phyloP scores from a whole-genome alignment of 495 filamentous ascomycete genomes.

The Aspergillus incahuasiensis region DNA sequence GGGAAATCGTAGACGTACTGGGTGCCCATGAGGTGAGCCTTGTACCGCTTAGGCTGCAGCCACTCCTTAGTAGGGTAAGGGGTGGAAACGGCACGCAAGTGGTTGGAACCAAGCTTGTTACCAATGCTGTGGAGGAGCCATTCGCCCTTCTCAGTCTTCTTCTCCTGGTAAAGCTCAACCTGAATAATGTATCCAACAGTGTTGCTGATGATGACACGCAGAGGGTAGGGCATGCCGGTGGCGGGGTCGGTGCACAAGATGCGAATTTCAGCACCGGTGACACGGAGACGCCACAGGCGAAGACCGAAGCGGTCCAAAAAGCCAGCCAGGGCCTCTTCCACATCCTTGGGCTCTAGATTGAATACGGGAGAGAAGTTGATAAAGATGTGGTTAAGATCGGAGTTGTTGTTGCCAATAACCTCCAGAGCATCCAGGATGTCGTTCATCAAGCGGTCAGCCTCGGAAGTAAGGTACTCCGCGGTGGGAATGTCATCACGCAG shows the following conservation, averaged over 20 bases:
- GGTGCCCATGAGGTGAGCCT: constrained; percentile 97
- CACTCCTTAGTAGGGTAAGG: constrained; percentile 98
- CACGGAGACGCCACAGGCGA: constrained; percentile 91
- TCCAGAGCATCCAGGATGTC: constrained; percentile 97
- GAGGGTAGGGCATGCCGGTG: constrained; percentile 82
- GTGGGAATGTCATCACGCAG: constrained; percentile 96
- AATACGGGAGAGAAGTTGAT: constrained; percentile 98
- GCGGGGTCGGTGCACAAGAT: constrained; percentile 90
- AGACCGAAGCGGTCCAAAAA: constrained; percentile 96
- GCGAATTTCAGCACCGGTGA: constrained; percentile 95
- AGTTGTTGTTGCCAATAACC: constrained; percentile 98
- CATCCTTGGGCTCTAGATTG: constrained; percentile 82
- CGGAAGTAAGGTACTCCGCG: constrained; percentile 94
- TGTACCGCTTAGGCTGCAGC: constrained; percentile 98
- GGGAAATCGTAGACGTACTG: constrained; percentile 99
- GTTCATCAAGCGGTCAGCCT: constrained; percentile 92
- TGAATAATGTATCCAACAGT: constrained; percentile 98
- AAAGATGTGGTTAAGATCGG: constrained; percentile 99
- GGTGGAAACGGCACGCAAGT: constrained; percentile 81
- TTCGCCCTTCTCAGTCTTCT: constrained; percentile 93
- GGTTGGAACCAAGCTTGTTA: constrained; percentile 92
- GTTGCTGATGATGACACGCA: constrained; percentile 96
- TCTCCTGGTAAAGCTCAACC: constrained; percentile 95
- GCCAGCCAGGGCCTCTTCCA: constrained; percentile 88
- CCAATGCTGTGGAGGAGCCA: constrained; percentile 99